Evolutionary conservation across 257 asterid species (phyloP), one percentile per base, ranked within the genome.

Genomic region (Agastache rugosa): DNA sequence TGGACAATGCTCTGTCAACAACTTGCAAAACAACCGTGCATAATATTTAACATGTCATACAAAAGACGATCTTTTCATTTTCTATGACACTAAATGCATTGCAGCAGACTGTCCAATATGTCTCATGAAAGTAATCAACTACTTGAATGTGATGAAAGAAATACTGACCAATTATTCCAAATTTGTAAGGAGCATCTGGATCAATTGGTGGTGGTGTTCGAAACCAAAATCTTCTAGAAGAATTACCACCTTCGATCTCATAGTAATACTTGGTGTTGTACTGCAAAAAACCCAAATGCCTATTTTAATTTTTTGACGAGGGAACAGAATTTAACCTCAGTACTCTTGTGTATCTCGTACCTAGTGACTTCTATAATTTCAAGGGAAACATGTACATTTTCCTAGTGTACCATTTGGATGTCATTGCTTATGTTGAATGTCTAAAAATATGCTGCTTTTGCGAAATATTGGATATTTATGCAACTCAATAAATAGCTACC

Each of bases 171-270:
- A 92, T 92, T 29, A 92, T 90, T 70, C 90, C 98, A 80, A 92
- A 90, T 71, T 67, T 87, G 90, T 88, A 87, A 74, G 98, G 63
- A 76, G 89, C 84, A 76, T 92, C 96, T 23, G 96, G 94, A 83
- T 83, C 78, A 74, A 87, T 68, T 71, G 80, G 72, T n/a, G 92
- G 92, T 70, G 98, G 98, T 56, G 96, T 90, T 75, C 69, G 88
- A 83, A 92, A 92, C 98, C 93, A 90, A 78, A 92, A 90, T 56
- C 77, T 85, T 86, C 98, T 73, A 20, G 98, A 82, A 81, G 96
- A 89, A 74, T 76, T 90, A 71, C 88, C 93, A 55, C 75, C 85
- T 74, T 96, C 98, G 34, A 92, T 81, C 86, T 89, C 84, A 64
- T 92, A 90, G 83, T 85, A 90, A 77, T 90, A 92, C 80, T 86